Percentiles rank a stretch among this genome's conserved stretches.
Evolutionary conservation across 1,284 basidiomycete genomes (phyloP).

Genomic region (Puccinia triticina): DNA sequence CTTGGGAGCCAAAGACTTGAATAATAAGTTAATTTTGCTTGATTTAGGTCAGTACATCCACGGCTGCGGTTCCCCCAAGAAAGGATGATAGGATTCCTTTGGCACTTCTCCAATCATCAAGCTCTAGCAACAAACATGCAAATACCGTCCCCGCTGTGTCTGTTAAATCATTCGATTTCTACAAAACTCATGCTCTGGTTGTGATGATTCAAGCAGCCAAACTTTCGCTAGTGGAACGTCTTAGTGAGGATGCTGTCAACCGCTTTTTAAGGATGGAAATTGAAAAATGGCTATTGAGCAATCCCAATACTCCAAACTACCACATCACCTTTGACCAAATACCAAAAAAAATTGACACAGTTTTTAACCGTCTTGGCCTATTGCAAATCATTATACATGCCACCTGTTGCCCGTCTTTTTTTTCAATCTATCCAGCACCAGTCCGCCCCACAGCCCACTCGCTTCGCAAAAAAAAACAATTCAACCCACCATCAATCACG

Average conservation of each 20-base stretch:
- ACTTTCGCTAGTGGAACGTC: not conserved
- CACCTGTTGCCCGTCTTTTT: constrained; percentile 15
- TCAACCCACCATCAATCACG: not conserved
- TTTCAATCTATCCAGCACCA: constrained; percentile 17
- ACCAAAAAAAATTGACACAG: not conserved
- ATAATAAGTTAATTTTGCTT: too few species aligned
- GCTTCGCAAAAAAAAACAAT: not conserved
- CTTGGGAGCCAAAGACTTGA: too few species aligned
- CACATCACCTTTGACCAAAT: not conserved
- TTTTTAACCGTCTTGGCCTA: not conserved
- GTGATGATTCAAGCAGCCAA: constrained; percentile 26
- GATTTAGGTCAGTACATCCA: too few species aligned
- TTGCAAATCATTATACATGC: constrained; percentile 4
- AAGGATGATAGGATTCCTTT: too few species aligned
- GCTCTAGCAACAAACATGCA: not conserved
- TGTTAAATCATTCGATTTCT: not conserved
- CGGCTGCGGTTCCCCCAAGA: too few species aligned
- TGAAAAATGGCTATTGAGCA: not conserved
- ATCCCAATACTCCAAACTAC: not conserved
- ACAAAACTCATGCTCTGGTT: constrained; percentile 3
- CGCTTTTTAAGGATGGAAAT: constrained; percentile 29
- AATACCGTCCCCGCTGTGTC: too few species aligned
- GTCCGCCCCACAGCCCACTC: not conserved
- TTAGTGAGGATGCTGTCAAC: constrained; percentile 13
- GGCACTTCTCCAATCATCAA: not conserved